Evolutionary conservation across 176 grass and related monocot species (phyloP).

Genomic region (Bonia amplexicaulis): DNA sequence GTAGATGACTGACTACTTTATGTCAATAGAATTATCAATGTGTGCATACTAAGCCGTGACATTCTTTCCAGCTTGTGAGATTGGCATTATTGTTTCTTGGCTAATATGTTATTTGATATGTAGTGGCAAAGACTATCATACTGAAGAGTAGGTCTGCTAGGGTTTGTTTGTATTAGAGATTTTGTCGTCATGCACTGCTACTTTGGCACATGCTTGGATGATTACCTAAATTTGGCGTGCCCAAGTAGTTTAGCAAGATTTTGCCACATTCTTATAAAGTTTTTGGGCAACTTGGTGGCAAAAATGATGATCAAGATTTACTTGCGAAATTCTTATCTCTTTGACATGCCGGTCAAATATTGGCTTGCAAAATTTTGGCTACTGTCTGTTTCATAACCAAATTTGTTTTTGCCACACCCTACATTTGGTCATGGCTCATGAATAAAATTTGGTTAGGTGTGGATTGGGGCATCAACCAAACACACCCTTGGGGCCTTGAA

Average conservation of each 20-base stretch:
- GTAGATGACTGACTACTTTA: background rate
- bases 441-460: background rate
- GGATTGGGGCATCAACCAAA: background rate
- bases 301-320: background rate
- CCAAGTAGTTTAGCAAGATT: background rate
- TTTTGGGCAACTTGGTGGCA: background rate
- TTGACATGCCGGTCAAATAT: background rate
- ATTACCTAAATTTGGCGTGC: background rate
- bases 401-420: background rate
- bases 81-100: background rate
- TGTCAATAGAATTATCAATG: background rate
- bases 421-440: background rate
- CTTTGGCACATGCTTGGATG: background rate
- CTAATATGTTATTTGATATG: background rate
- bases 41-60: background rate
- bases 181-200: background rate
- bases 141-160: background rate
- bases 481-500: background rate
- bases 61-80: background rate
- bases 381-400: background rate
- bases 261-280: background rate
- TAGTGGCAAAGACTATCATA: too few species aligned
- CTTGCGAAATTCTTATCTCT: background rate
- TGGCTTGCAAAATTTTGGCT: background rate
- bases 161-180: background rate